Conservation (phyloP, 1,139 yeast genomes). For the Nakaseomyces bracarensis region DNA sequence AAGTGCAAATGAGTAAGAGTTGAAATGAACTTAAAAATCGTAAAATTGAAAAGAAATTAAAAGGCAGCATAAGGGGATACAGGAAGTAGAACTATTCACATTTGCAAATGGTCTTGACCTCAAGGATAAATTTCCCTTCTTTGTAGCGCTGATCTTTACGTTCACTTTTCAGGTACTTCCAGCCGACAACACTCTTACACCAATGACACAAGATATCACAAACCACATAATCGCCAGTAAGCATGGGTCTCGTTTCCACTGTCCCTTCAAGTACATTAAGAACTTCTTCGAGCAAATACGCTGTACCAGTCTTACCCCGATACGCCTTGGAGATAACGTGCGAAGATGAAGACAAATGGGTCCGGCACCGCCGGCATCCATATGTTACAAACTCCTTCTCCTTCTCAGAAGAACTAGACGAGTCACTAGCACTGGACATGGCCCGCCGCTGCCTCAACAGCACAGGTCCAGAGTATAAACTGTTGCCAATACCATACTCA, state of each 20-base stretch:
- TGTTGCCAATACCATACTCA: constrained; percentile 5
- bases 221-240: constrained; percentile 38
- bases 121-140: constrained; percentile 39
- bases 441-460: constrained; percentile 3
- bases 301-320: constrained; percentile 38
- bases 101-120: constrained; percentile 30
- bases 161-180: constrained; percentile 38
- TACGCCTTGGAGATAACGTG: constrained; percentile 37
- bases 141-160: constrained; percentile 35
- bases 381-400: constrained; percentile 23
- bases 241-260: constrained; percentile 35
- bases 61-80: background rate
- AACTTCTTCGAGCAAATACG: constrained; percentile 36
- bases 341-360: constrained; percentile 36
- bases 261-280: constrained; percentile 34
- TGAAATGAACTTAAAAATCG: background rate
- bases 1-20: background rate
- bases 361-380: constrained; percentile 37
- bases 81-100: background rate
- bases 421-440: background rate
- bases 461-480: constrained; percentile 2
- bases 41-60: background rate
- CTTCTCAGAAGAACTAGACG: background rate
- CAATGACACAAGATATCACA: constrained; percentile 39
- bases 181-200: constrained; percentile 37